Evolutionary conservation across 176 grass and related monocot species (phyloP).

Genomic region (Poa pratensis): DNA sequence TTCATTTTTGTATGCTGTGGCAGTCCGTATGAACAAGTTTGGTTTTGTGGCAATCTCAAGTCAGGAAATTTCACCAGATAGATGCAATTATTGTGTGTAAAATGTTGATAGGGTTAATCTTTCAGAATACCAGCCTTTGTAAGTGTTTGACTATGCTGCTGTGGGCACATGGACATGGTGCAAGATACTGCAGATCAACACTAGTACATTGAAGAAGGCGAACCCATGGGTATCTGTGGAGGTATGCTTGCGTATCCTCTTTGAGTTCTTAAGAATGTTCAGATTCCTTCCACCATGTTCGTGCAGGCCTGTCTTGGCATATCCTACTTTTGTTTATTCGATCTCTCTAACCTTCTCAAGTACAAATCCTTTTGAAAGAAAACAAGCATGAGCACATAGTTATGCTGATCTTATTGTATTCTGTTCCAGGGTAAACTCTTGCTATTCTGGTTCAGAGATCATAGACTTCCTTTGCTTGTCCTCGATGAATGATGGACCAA

Average conservation of each 20-base stretch:
- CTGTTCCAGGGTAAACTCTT: slow-evolving; percentile 38
- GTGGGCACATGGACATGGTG: slow-evolving; percentile 14
- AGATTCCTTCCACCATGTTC: slow-evolving; percentile 59
- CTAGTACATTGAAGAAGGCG: slow-evolving; percentile 27
- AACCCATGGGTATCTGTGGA: neutral
- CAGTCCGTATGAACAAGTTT: neutral
- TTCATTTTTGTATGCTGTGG: neutral
- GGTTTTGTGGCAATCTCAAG: neutral
- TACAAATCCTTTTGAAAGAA: slow-evolving; percentile 9
- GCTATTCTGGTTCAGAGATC: slow-evolving; percentile 42
- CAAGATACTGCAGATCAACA: slow-evolving; percentile 8
- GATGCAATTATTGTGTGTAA: slow-evolving; percentile 10
- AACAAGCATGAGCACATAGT: slow-evolving; percentile 16
- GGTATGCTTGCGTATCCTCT: slow-evolving; percentile 7
- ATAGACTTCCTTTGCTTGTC: slow-evolving; percentile 38
- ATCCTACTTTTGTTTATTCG: slow-evolving; percentile 47
- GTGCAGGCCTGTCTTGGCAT: slow-evolving; percentile 51
- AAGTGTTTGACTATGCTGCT: neutral
- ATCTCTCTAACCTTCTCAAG: slow-evolving; percentile 24
- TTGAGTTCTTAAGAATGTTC: slow-evolving; percentile 48
- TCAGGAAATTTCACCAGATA: neutral
- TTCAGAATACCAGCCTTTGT: neutral
- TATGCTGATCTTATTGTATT: slow-evolving; percentile 24
- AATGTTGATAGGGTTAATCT: slow-evolving; percentile 1
- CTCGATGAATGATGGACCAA: slow-evolving; percentile 44